Evolutionary conservation across 495 filamentous ascomycete species (phyloP).

Genomic region (Aspergillus panamensis): DNA sequence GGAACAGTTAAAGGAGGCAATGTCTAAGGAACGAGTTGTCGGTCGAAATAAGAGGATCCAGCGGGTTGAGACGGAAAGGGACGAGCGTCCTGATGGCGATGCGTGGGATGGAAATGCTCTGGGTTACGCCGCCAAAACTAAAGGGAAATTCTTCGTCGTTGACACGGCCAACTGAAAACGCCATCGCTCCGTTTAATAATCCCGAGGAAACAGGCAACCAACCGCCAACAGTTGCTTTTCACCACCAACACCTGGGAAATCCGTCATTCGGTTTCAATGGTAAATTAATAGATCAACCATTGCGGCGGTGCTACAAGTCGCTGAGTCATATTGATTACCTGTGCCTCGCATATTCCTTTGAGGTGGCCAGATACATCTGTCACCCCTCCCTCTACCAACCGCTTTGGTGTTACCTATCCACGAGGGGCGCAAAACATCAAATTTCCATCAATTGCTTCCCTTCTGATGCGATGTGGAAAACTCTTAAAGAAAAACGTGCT

Average conservation of each 20-base stretch:
- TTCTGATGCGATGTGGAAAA: constrained; percentile 35
- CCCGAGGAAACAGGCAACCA: background rate
- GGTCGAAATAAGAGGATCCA: constrained; percentile 49
- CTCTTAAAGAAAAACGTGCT: constrained; percentile 39
- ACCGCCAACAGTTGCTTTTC: background rate
- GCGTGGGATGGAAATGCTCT: constrained; percentile 65
- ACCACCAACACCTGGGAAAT: background rate
- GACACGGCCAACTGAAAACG: constrained; percentile 47
- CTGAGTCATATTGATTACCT: constrained; percentile 5
- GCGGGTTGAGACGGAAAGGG: constrained; percentile 31
- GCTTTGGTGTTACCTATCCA: background rate
- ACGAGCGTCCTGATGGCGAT: constrained; percentile 35
- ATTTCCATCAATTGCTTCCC: background rate
- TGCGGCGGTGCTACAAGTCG: background rate
- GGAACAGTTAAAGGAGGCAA: constrained; percentile 47
- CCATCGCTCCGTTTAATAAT: background rate
- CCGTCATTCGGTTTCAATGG: too few relatives aligned
- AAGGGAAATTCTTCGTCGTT: constrained; percentile 76
- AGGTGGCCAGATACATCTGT: background rate
- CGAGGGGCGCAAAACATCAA: background rate
- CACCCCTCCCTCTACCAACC: background rate
- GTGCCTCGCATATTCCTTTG: background rate
- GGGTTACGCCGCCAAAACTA: constrained; percentile 58
- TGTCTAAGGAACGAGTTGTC: constrained; percentile 51
- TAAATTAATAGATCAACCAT: background rate